A percentile compares a stretch with the other conserved stretches of the same genome.
These are phyloP conservation scores for Argentina anserina DNA, from an alignment of 306 rosid genomes.

Conservation along the genomic window DNA sequence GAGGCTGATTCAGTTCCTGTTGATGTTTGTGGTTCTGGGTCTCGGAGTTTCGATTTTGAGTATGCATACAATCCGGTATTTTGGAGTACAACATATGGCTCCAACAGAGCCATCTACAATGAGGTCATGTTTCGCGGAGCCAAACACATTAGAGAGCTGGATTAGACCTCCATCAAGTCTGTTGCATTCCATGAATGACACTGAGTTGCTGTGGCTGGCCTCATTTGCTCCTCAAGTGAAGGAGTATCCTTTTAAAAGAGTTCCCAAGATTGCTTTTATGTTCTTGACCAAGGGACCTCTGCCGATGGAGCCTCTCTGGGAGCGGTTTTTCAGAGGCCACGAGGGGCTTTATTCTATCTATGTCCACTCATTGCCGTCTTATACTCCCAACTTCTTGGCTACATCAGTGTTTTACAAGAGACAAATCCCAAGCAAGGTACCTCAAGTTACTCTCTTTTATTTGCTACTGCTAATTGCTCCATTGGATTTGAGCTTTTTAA, in stretches of 20 bases:
- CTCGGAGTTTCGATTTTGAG: constrained; percentile 70
- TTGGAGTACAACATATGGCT: constrained; percentile 48
- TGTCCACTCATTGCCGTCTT: constrained; percentile 79
- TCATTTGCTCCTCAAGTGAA: constrained; percentile 56
- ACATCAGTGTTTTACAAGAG: constrained; percentile 72
- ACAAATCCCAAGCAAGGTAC: constrained; percentile 97
- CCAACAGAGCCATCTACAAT: constrained; percentile 37
- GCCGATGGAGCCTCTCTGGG: constrained; percentile 95
- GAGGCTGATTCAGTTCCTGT: constrained; percentile 64
- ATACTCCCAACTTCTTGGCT: constrained; percentile 42
- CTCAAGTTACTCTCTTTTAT: constrained; percentile 10
- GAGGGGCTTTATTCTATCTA: constrained; percentile 64
- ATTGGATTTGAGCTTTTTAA: no score
- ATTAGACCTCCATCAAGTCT: constrained; percentile 61
- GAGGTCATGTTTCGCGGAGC: constrained; percentile 55
- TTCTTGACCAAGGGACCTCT: constrained; percentile 93
- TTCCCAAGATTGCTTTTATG: constrained; percentile 94
- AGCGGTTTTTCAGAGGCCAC: constrained; percentile 72
- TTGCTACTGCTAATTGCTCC: neutral
- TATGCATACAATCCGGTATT: constrained; percentile 65
- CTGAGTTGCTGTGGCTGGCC: constrained; percentile 82
- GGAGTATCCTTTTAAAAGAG: constrained; percentile 69
- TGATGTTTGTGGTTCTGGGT: constrained; percentile 62
- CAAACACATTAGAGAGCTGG: constrained; percentile 56
- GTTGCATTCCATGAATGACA: constrained; percentile 72